A percentile compares a stretch with the other conserved stretches of the same genome.
Conservation (phyloP, 225 moss, liverwort and hornwort genomes). For the Sphagnum contortum region DNA sequence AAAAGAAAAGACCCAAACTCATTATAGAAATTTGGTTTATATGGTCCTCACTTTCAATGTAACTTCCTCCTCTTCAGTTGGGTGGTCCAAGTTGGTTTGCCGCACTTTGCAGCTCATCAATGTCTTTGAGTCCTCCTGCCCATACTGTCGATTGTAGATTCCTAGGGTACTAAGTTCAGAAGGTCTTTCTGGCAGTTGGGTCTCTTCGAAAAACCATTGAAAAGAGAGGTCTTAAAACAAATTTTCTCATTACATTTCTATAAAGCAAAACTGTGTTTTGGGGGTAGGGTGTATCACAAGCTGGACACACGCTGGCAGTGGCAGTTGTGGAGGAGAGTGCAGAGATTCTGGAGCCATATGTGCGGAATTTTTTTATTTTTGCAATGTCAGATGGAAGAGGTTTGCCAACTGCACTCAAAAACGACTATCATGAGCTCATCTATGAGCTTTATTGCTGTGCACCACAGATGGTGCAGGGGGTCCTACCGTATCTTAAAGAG, state of each 20-base stretch:
- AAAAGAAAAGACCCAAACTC: slow-evolving; percentile 27
- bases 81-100: too few species aligned
- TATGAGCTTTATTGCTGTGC: slow-evolving; percentile 76
- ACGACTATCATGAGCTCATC: slow-evolving; percentile 75
- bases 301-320: slow-evolving; percentile 69
- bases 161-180: too few species aligned
- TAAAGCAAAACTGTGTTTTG: too few species aligned
- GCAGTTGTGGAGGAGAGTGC: slow-evolving; percentile 87
- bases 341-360: slow-evolving; percentile 76
- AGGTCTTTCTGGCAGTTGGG: too few species aligned
- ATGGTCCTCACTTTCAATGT: background rate
- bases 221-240: too few species aligned
- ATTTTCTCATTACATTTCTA: too few species aligned
- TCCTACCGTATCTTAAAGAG: slow-evolving; percentile 68
- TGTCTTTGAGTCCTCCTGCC: too few species aligned
- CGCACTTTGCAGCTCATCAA: too few species aligned
- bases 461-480: slow-evolving; percentile 71
- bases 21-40: background rate
- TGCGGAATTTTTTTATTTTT: slow-evolving; percentile 73
- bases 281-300: slow-evolving; percentile 63
- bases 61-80: too few species aligned
- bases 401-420: slow-evolving; percentile 50
- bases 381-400: slow-evolving; percentile 73
- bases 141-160: too few species aligned
- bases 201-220: too few species aligned